Conservation (phyloP, 2,329 filamentous ascomycete species). For the Aspergillus japonicus region DNA sequence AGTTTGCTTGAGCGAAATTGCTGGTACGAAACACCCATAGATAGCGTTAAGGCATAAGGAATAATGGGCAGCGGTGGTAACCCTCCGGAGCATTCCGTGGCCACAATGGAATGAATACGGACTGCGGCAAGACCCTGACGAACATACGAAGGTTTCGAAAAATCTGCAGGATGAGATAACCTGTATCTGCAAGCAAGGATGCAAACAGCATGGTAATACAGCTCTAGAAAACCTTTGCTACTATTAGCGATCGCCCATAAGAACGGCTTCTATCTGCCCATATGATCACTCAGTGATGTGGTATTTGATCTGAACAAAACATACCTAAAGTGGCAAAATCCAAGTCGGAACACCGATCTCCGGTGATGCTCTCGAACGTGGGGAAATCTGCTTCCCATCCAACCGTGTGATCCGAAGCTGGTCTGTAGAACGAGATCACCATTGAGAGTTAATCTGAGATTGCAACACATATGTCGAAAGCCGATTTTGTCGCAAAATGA, state of each 20-base stretch:
- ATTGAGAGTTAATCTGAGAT: constrained; percentile 39
- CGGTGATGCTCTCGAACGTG: constrained; percentile 36
- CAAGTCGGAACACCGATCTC: constrained; percentile 26
- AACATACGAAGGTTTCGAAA: constrained; percentile 51
- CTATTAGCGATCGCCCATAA: constrained; percentile 1
- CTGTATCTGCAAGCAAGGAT: constrained; percentile 56
- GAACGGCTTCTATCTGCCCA: background rate
- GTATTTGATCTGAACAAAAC: background rate
- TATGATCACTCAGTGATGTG: background rate
- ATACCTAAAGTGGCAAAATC: constrained; percentile 32
- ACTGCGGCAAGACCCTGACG: constrained; percentile 57
- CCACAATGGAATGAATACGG: constrained; percentile 54
- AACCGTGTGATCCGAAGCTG: constrained; percentile 31
- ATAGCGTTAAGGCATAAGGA: constrained; percentile 56
- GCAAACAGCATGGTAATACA: constrained; percentile 58
- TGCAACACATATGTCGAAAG: constrained; percentile 40
- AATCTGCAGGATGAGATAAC: constrained; percentile 37
- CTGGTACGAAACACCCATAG: constrained; percentile 57
- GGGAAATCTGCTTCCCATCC: constrained; percentile 43
- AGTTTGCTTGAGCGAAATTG: constrained; percentile 55
- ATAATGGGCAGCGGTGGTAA: constrained; percentile 56
- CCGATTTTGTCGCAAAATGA: constrained; percentile 15
- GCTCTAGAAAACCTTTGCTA: constrained; percentile 48
- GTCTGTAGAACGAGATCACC: constrained; percentile 43
- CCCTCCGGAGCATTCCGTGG: constrained; percentile 44